A percentile compares a stretch with the other conserved stretches of the same genome.
phyloP scores from a whole-genome alignment of 1,284 basidiomycete species.

The Ustilago sp. region DNA sequence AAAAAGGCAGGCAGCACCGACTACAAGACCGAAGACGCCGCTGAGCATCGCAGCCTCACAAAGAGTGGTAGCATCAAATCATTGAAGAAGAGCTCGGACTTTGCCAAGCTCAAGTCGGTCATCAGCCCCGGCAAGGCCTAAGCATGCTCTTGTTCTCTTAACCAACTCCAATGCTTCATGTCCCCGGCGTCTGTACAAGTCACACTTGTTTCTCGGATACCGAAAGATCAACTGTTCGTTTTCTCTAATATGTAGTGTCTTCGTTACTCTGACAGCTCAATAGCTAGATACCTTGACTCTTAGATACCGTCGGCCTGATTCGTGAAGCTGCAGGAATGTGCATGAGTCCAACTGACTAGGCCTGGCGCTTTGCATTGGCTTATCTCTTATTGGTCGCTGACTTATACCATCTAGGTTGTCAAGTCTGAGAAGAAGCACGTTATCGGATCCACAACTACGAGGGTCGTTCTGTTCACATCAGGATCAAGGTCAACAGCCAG shows the following conservation, averaged over 20 bases:
- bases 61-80: constrained; percentile 41
- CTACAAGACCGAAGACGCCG: constrained; percentile 33
- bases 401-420: background rate
- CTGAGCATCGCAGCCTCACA: constrained; percentile 22
- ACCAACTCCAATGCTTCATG: background rate
- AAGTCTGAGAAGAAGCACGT: constrained; percentile 9
- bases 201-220: background rate
- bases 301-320: background rate
- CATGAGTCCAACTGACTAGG: background rate
- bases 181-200: background rate
- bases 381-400: background rate
- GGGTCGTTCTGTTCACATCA: constrained; percentile 10
- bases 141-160: background rate
- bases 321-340: background rate
- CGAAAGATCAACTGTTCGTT: background rate
- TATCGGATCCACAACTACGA: constrained; percentile 11
- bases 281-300: constrained; percentile 13
- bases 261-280: constrained; percentile 1
- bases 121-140: constrained; percentile 35
- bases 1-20: constrained; percentile 30
- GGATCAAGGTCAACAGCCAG: background rate
- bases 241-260: constrained; percentile 14
- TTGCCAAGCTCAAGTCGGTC: constrained; percentile 50
- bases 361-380: background rate
- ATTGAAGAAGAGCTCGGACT: constrained; percentile 26